These are phyloP conservation scores for Zygnema cylindricum DNA, from an alignment of 139 green algal genomes.

Conservation along the genomic window DNA sequence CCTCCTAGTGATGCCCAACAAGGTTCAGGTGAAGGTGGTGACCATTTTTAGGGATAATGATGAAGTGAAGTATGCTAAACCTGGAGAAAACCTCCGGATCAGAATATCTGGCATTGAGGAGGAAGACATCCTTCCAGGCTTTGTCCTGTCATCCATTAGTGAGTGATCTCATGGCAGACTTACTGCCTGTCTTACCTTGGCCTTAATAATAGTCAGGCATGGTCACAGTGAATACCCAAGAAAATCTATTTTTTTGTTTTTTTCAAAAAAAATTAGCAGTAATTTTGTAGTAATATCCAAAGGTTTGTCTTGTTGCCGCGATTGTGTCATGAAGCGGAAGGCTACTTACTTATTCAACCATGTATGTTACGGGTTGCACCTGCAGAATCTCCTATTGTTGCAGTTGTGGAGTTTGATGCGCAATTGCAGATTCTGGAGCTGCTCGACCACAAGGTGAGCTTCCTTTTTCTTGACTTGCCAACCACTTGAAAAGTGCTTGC, in stretches of 20 bases:
- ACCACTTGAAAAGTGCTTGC: too few relatives aligned
- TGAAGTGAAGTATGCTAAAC: conserved; percentile 77
- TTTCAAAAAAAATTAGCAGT: too few relatives aligned
- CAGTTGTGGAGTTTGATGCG: conserved; percentile 84
- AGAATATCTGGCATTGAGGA: conserved; percentile 78
- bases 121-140: conserved; percentile 86
- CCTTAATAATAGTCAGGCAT: too few relatives aligned
- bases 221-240: too few relatives aligned
- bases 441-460: conserved; percentile 90
- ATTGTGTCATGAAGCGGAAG: too few relatives aligned
- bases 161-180: conserved; percentile 16
- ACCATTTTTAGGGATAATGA: conserved; percentile 89
- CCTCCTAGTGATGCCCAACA: conserved; percentile 96
- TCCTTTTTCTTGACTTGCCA: too few relatives aligned
- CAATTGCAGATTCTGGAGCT: conserved; percentile 84
- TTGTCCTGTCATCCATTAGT: conserved; percentile 84
- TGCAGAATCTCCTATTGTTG: conserved; percentile 62
- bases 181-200: too few relatives aligned
- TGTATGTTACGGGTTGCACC: too few relatives aligned
- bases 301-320: too few relatives aligned
- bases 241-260: too few relatives aligned
- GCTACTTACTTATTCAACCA: too few relatives aligned
- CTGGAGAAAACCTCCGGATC: conserved; percentile 70
- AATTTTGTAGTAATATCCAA: too few relatives aligned
- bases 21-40: conserved; percentile 83